A percentile compares a stretch with the other conserved stretches of the same genome.
phyloP scores from a whole-genome alignment of 169 alveolate genomes.

The Plasmodium billcollinsi region DNA sequence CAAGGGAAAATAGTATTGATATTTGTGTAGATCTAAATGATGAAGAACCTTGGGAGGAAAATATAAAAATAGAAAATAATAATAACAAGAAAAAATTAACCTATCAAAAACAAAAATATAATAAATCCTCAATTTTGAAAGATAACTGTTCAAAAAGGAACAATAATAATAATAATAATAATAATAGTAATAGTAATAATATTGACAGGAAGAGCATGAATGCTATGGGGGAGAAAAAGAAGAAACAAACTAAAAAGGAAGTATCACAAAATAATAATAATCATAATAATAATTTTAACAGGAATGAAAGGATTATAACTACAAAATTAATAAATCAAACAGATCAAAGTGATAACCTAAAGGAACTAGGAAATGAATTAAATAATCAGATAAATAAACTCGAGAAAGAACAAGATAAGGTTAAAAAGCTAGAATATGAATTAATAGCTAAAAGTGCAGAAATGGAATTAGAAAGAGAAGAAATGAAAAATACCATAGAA shows the following conservation, averaged over 20 bases:
- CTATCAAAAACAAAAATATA: neutral
- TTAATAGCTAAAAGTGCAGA: constrained; percentile 77
- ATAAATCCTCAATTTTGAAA: too few relatives aligned
- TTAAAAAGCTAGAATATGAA: constrained; percentile 73
- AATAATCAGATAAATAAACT: constrained; percentile 47
- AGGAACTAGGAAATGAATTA: constrained; percentile 42
- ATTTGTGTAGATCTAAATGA: constrained; percentile 44
- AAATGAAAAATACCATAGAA: constrained; percentile 75
- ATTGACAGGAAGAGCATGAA: too few relatives aligned
- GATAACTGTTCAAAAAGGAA: neutral
- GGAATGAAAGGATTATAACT: neutral
- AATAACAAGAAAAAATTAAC: neutral
- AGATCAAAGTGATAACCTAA: constrained; percentile 20
- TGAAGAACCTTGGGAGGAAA: constrained; percentile 74
- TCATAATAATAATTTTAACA: neutral
- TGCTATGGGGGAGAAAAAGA: neutral
- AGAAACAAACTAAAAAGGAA: neutral
- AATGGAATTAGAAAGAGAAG: constrained; percentile 77
- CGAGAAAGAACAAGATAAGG: constrained; percentile 72
- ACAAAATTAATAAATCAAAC: neutral
- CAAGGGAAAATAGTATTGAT: constrained; percentile 34
- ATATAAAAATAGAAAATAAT: neutral
- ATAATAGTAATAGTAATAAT: neutral
- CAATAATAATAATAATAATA: too few relatives aligned
- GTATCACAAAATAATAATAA: neutral